Conservation (phyloP, 768 basidiomycete species). For the Amylocystis lapponica region DNA sequence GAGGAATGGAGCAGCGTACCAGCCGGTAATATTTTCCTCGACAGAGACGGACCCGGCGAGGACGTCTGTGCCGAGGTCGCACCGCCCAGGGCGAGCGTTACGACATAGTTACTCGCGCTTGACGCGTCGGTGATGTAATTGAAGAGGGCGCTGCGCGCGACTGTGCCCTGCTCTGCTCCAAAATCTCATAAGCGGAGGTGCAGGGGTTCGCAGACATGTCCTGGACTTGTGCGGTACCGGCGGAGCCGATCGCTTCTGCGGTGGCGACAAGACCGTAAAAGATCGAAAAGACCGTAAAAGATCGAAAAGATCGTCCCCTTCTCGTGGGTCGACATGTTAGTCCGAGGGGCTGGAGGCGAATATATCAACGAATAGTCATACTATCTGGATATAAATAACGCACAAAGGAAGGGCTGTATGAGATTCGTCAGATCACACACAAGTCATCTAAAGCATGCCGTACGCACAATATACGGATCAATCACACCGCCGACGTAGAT, state of each 20-base stretch:
- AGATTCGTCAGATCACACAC: slow-evolving; percentile 13
- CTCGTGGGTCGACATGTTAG: slow-evolving; percentile 49
- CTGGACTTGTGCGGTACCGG: slow-evolving; percentile 57
- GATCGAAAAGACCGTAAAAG: slow-evolving; percentile 72
- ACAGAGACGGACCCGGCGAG: slow-evolving; percentile 49
- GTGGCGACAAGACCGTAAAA: too few species aligned
- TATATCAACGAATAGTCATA: background rate
- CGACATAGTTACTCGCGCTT: slow-evolving; percentile 49
- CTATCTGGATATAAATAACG: background rate
- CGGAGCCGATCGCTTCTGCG: slow-evolving; percentile 65
- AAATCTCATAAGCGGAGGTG: slow-evolving; percentile 66
- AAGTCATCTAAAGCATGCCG: slow-evolving; percentile 22
- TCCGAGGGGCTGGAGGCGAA: slow-evolving; percentile 40
- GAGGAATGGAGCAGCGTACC: slow-evolving; percentile 29
- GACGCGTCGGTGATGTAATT: slow-evolving; percentile 64
- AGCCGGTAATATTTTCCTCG: slow-evolving; percentile 64
- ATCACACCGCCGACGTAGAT: slow-evolving; percentile 58
- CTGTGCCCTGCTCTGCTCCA: slow-evolving; percentile 62
- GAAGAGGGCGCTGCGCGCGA: slow-evolving; percentile 60
- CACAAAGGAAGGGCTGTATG: slow-evolving; percentile 36
- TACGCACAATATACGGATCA: slow-evolving; percentile 56
- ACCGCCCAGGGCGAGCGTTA: slow-evolving; percentile 43
- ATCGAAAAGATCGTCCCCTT: slow-evolving; percentile 72
- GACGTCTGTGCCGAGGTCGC: slow-evolving; percentile 42
- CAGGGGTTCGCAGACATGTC: slow-evolving; percentile 55